Evolutionary conservation across 2,329 filamentous ascomycete genomes (phyloP).

Genomic region (Chrysosporium keratinophilum): DNA sequence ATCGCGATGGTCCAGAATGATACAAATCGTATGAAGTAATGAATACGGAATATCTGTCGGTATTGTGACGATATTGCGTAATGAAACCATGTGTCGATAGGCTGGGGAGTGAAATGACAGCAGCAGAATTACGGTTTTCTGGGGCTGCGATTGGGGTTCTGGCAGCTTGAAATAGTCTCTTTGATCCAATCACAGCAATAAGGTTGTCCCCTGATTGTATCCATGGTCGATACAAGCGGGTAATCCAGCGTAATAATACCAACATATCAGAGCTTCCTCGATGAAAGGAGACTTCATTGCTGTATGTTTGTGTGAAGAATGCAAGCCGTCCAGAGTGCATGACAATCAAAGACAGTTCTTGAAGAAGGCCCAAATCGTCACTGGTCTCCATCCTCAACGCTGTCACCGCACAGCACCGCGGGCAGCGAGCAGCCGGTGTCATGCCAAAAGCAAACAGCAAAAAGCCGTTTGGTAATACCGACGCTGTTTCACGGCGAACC

Average conservation of each 20-base stretch:
- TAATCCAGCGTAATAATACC: not conserved
- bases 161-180: no score
- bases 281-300: not conserved
- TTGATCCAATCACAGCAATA: not conserved
- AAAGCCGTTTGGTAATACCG: not conserved
- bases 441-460: not conserved
- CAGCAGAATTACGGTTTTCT: not conserved
- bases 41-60: no score
- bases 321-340: no score
- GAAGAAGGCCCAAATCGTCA: no score
- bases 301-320: no score
- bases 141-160: not conserved
- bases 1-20: no score
- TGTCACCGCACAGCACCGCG: no score
- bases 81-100: not conserved
- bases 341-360: no score
- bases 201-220: constrained; percentile 4
- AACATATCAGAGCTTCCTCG: not conserved
- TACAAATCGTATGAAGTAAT: no score
- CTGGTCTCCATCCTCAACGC: no score
- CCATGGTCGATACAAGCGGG: not conserved
- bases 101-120: not conserved
- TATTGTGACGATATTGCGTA: no score
- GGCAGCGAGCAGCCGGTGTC: no score
- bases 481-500: not conserved